phyloP scores from a whole-genome alignment of 2,329 filamentous ascomycete genomes.

The Zopfia rhizophila region DNA sequence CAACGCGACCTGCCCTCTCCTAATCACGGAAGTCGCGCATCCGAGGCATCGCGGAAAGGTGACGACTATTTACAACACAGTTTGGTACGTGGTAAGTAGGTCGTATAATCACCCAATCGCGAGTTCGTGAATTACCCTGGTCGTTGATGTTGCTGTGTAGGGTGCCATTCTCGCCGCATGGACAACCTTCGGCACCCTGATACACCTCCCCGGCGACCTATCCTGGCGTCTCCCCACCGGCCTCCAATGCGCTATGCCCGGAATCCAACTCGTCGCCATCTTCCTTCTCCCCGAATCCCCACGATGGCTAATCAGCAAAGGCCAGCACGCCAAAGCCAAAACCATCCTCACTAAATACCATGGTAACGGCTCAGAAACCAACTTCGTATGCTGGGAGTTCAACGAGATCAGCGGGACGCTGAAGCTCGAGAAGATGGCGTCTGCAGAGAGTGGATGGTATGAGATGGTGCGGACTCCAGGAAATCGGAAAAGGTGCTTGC shows the following conservation, averaged over 20 bases:
- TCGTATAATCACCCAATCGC: no score
- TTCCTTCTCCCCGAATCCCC: conserved; percentile 71
- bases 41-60: conserved; percentile 67
- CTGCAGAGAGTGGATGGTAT: conserved; percentile 23
- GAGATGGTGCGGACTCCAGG: conserved; percentile 28
- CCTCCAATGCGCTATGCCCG: conserved; percentile 67
- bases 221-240: conserved; percentile 71
- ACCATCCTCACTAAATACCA: conserved; percentile 27
- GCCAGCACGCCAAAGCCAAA: conserved; percentile 19
- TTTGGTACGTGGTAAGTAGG: conserved; percentile 45
- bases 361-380: conserved; percentile 25
- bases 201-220: conserved; percentile 20
- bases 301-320: conserved; percentile 46
- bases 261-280: conserved; percentile 69
- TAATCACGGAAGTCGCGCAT: conserved; percentile 67
- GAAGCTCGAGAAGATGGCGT: conserved; percentile 22
- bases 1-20: conserved; percentile 63
- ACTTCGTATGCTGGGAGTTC: conserved; percentile 30
- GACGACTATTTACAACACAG: conserved; percentile 63
- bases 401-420: conserved; percentile 29
- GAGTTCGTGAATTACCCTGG: no score
- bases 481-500: conserved; percentile 26
- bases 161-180: conserved; percentile 33
- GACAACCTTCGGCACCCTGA: conserved; percentile 30
- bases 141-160: no score